These are phyloP conservation scores for Huntiella omanensis DNA, from an alignment of 2,329 filamentous ascomycete genomes.

Conservation along the genomic window DNA sequence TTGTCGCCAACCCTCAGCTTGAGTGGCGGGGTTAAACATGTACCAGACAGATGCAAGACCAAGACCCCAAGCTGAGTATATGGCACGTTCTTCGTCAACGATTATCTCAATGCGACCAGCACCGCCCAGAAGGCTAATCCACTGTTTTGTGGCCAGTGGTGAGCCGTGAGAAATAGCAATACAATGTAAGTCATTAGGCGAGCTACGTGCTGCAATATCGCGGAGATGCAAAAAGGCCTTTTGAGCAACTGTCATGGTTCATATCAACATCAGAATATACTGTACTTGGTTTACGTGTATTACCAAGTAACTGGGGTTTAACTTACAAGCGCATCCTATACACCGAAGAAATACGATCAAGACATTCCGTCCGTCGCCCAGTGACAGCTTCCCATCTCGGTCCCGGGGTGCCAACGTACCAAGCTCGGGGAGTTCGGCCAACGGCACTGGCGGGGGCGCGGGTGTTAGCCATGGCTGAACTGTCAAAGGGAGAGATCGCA, in stretches of 20 bases:
- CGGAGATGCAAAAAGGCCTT: conserved; percentile 38
- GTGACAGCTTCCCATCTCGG: conserved; percentile 23
- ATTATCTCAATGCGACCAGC: conserved; percentile 36
- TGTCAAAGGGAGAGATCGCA: conserved; percentile 30
- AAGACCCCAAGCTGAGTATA: conserved; percentile 42
- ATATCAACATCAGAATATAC: too few species aligned
- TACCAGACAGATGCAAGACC: conserved; percentile 31
- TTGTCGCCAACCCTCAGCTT: conserved; percentile 33
- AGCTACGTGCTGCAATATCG: conserved; percentile 29
- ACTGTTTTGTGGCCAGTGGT: conserved; percentile 33
- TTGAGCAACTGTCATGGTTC: conserved; percentile 26
- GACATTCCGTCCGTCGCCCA: conserved; percentile 25
- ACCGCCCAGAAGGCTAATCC: conserved; percentile 38
- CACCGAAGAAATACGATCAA: conserved; percentile 35
- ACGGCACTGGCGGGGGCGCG: conserved; percentile 28
- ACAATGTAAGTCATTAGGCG: conserved; percentile 30
- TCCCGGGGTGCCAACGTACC: conserved; percentile 31
- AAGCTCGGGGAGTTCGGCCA: conserved; percentile 26
- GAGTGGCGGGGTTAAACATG: conserved; percentile 33
- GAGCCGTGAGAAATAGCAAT: conserved; percentile 43
- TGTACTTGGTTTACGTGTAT: not conserved
- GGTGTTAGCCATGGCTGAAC: conserved; percentile 35
- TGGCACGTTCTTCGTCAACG: conserved; percentile 34
- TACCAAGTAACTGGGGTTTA: conserved; percentile 4
- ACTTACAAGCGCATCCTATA: conserved; percentile 36